Conservation (phyloP, 768 basidiomycete species). For the Lactarius psammicola region DNA sequence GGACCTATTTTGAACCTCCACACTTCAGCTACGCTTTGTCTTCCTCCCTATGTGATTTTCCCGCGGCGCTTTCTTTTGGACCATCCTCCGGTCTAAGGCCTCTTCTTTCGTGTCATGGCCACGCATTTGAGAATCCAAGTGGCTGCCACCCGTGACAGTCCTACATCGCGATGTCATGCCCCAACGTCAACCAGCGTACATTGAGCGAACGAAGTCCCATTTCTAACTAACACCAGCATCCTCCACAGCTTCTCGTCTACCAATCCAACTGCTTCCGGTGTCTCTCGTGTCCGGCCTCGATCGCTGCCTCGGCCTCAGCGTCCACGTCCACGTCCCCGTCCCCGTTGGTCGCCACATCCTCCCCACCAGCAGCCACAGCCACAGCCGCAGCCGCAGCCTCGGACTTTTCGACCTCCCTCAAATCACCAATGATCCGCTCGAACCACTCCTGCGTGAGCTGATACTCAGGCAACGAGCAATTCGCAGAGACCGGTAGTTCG, state of each 20-base stretch:
- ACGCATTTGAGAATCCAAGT: no score
- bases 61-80: not conserved
- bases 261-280: not conserved
- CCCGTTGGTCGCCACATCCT: not conserved
- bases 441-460: slow-evolving; percentile 24
- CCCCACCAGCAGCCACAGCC: not conserved
- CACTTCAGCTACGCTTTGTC: not conserved
- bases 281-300: not conserved
- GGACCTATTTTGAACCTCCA: not conserved
- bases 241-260: not conserved
- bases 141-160: not conserved
- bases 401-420: not conserved
- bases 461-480: slow-evolving; percentile 6
- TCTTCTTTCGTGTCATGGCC: no score
- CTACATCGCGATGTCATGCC: not conserved
- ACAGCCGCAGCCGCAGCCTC: not conserved
- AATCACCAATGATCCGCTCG: not conserved
- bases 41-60: no score
- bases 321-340: not conserved
- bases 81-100: no score
- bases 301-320: not conserved
- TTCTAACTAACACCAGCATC: not conserved
- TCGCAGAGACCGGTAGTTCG: slow-evolving; percentile 12
- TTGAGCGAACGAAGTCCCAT: not conserved
- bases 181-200: not conserved